These are phyloP conservation scores for Erucastrum elatum DNA, from an alignment of 345 rosid genomes.

Conservation along the genomic window DNA sequence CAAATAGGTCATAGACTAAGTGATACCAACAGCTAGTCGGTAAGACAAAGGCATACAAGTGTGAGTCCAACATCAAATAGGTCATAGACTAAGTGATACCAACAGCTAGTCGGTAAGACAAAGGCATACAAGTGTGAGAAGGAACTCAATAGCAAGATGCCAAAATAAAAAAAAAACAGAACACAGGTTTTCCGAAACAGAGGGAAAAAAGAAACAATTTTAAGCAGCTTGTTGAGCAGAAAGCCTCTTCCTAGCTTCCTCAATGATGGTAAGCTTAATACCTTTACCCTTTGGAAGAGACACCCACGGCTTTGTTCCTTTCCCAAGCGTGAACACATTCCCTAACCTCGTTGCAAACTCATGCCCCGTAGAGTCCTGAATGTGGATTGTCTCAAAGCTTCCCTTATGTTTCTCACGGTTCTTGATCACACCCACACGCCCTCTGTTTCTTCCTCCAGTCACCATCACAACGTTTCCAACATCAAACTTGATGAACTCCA, in stretches of 20 bases:
- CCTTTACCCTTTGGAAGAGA: constrained; percentile 93
- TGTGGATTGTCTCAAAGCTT: constrained; percentile 75
- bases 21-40: no score
- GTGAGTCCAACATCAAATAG: no score
- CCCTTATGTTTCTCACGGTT: constrained; percentile 86
- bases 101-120: no score
- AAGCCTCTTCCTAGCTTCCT: constrained; percentile 82
- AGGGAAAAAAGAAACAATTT: neutral
- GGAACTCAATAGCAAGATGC: neutral
- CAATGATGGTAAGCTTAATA: constrained; percentile 77
- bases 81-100: no score
- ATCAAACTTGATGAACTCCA: constrained; percentile 62
- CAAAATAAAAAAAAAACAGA: neutral
- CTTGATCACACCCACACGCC: constrained; percentile 80
- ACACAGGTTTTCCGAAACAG: constrained; percentile 2
- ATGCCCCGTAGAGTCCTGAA: constrained; percentile 73
- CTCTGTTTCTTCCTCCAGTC: constrained; percentile 67
- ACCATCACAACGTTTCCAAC: constrained; percentile 69
- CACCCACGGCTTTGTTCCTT: constrained; percentile 82
- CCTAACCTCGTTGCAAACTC: constrained; percentile 84
- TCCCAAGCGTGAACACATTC: constrained; percentile 75
- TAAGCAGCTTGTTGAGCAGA: constrained; percentile 54
- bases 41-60: no score
- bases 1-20: no score
- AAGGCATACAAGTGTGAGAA: no score